Evolutionary conservation across 177 flowering plant genomes (phyloP).

Genomic region (Vitis hybrid): DNA sequence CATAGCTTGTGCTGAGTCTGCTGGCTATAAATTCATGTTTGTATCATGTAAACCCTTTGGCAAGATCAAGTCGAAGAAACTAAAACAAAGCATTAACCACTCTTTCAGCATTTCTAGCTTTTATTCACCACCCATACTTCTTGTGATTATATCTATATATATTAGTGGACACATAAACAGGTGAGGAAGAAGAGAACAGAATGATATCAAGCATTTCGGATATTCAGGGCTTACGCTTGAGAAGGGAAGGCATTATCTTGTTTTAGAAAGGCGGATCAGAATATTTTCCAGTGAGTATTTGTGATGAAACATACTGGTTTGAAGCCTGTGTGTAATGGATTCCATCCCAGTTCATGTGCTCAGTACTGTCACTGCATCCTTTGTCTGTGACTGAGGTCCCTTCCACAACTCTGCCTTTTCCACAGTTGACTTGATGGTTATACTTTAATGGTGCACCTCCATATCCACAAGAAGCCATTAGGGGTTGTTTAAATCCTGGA

Average conservation of each 20-base stretch:
- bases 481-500: conserved; percentile 69
- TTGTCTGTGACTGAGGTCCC: conserved; percentile 37
- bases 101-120: too few relatives aligned
- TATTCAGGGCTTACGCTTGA: conserved; percentile 60
- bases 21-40: too few relatives aligned
- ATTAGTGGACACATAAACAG: too few relatives aligned
- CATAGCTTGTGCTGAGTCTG: too few relatives aligned
- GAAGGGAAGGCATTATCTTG: conserved; percentile 82
- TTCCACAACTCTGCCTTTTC: conserved; percentile 30
- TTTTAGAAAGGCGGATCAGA: conserved; percentile 50
- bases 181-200: neutral
- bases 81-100: too few relatives aligned
- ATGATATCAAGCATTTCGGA: conserved; percentile 2
- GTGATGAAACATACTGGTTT: conserved; percentile 32
- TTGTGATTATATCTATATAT: too few relatives aligned
- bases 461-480: conserved; percentile 36
- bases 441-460: conserved; percentile 42
- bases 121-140: too few relatives aligned
- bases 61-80: too few relatives aligned
- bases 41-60: too few relatives aligned
- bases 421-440: conserved; percentile 24
- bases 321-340: conserved; percentile 47
- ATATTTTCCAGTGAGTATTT: conserved; percentile 39
- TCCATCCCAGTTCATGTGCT: conserved; percentile 45
- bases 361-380: conserved; percentile 30